A percentile compares a stretch with the other conserved stretches of the same genome.
These are phyloP conservation scores for Mycena galericulata DNA, from an alignment of 768 basidiomycete species.

Conservation along the genomic window DNA sequence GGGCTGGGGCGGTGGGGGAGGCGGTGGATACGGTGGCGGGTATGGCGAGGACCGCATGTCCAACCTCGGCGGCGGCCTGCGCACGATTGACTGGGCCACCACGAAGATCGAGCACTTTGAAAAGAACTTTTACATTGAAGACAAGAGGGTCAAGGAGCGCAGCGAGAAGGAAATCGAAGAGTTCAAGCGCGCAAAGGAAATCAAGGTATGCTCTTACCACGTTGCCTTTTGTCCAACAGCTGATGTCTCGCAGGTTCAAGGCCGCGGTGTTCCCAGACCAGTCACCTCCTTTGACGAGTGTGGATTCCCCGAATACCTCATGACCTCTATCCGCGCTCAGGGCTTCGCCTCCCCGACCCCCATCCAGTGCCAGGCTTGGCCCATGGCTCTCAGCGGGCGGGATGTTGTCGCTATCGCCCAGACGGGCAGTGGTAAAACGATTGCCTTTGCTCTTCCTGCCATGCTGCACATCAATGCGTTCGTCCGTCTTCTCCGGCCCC, in stretches of 20 bases:
- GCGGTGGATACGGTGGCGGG: slow-evolving; percentile 67
- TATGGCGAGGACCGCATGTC: slow-evolving; percentile 79
- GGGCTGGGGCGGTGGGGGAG: slow-evolving; percentile 58
- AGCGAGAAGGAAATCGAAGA: slow-evolving; percentile 90
- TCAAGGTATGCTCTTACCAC: slow-evolving; percentile 69
- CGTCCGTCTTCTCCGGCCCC: slow-evolving; percentile 42
- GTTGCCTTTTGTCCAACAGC: not conserved
- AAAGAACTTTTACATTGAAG: slow-evolving; percentile 97
- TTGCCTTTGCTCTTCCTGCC: slow-evolving; percentile 97
- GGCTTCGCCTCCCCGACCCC: slow-evolving; percentile 93
- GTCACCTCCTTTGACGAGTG: slow-evolving; percentile 93
- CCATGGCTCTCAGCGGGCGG: slow-evolving; percentile 95
- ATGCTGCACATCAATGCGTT: slow-evolving; percentile 99
- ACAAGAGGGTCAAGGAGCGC: slow-evolving; percentile 82
- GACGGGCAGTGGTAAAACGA: slow-evolving; percentile 99
- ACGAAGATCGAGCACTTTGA: slow-evolving; percentile 88
- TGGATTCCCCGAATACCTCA: slow-evolving; percentile 96
- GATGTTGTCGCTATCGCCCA: slow-evolving; percentile 98
- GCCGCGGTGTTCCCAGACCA: slow-evolving; percentile 88
- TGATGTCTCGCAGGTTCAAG: slow-evolving; percentile 74
- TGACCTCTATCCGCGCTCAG: slow-evolving; percentile 93
- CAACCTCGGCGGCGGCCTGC: slow-evolving; percentile 84
- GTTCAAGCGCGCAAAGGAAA: slow-evolving; percentile 86
- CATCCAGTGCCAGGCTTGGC: slow-evolving; percentile 99
- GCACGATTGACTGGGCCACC: slow-evolving; percentile 85